Evolutionary conservation across 495 filamentous ascomycete species (phyloP).

Genomic region (Podospora pseudocomata): DNA sequence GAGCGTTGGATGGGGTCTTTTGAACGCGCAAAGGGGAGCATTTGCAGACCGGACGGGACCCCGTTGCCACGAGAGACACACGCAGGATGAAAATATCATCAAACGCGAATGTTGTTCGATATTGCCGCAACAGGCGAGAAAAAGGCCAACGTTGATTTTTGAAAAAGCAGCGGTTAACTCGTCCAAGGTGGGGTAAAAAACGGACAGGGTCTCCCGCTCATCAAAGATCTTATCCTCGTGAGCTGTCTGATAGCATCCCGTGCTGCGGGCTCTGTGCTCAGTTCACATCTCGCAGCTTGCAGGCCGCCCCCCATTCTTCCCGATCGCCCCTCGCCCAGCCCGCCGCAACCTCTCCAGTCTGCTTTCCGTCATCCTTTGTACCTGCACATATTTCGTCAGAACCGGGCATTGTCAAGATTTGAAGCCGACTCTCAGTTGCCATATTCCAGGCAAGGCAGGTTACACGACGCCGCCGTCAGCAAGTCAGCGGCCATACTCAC

Average conservation of each 20-base stretch:
- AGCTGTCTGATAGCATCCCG: constrained; percentile 5
- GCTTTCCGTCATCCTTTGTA: constrained; percentile 7
- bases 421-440: not conserved
- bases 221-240: not conserved
- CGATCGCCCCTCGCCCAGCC: not conserved
- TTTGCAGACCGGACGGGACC: not conserved
- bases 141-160: not conserved
- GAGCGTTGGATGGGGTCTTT: not conserved
- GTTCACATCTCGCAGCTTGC: not conserved
- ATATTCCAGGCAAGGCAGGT: not conserved
- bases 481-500: not conserved
- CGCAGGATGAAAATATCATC: too few species aligned
- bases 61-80: not conserved
- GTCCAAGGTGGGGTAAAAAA: not conserved
- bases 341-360: not conserved
- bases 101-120: too few species aligned
- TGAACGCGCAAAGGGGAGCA: not conserved
- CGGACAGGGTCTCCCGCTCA: constrained; percentile 3
- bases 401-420: constrained; percentile 4
- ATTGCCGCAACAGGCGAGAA: not conserved
- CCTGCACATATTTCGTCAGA: constrained; percentile 8
- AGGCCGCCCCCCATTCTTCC: not conserved
- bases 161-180: not conserved
- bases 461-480: constrained; percentile 4
- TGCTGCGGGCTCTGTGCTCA: not conserved